These are phyloP conservation scores for Hortiboletus campestris DNA, from an alignment of 768 basidiomycete species.

Conservation along the genomic window DNA sequence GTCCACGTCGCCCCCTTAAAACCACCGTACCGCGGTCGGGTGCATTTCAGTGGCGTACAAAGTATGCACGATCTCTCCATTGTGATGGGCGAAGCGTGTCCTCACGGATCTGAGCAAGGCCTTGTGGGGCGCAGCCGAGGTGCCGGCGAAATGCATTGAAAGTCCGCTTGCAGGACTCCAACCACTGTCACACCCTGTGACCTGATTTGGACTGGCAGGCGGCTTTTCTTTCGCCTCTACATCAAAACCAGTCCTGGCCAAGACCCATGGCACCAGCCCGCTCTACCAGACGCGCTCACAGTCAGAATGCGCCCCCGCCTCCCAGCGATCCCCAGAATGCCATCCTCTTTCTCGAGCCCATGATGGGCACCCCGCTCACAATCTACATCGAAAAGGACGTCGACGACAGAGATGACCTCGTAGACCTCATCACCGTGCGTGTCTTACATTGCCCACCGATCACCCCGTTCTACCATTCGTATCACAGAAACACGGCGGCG, in stretches of 20 bases:
- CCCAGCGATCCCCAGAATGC: conserved; percentile 37
- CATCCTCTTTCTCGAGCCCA: conserved; percentile 75
- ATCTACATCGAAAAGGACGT: conserved; percentile 84
- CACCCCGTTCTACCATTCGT: neutral
- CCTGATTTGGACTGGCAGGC: conserved; percentile 9
- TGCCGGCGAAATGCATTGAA: conserved; percentile 10
- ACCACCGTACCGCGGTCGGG: neutral
- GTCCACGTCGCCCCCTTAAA: neutral
- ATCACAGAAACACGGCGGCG: conserved; percentile 73
- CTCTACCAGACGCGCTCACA: conserved; percentile 51
- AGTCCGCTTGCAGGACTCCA: conserved; percentile 30
- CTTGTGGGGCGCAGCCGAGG: neutral
- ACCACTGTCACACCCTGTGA: conserved; percentile 26
- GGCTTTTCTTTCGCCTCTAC: conserved; percentile 18
- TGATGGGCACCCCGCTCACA: conserved; percentile 72
- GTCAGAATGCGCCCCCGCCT: conserved; percentile 25
- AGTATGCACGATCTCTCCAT: neutral
- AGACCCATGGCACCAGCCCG: conserved; percentile 86
- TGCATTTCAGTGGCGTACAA: neutral
- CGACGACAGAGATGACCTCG: conserved; percentile 60
- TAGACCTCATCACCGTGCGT: conserved; percentile 66
- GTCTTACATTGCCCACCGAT: conserved; percentile 5
- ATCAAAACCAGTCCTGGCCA: conserved; percentile 30
- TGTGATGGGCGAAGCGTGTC: neutral
- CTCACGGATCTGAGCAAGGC: neutral